Conservation (phyloP, 495 filamentous ascomycete species). For the Lichenothelia convexa region DNA sequence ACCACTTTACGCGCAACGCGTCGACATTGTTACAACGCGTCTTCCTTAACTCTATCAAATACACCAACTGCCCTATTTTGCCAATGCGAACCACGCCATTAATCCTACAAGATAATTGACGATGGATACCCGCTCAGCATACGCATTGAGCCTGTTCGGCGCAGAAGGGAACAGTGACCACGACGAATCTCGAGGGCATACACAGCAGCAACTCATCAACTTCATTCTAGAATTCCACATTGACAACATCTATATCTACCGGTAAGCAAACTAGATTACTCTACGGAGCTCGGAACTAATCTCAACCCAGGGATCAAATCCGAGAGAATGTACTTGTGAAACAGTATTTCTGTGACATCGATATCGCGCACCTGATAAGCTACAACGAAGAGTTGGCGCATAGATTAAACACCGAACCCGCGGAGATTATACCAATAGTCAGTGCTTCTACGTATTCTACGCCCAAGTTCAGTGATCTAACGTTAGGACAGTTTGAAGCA, state of each 20-base stretch:
- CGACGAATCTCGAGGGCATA: slow-evolving; percentile 36
- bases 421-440: slow-evolving; percentile 83
- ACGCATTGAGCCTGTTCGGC: slow-evolving; percentile 63
- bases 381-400: slow-evolving; percentile 95
- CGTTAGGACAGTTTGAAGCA: slow-evolving; percentile 54
- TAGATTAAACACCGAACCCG: slow-evolving; percentile 74
- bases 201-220: slow-evolving; percentile 38
- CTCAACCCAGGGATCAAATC: slow-evolving; percentile 60
- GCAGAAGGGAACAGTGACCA: slow-evolving; percentile 35
- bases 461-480: slow-evolving; percentile 1
- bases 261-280: slow-evolving; percentile 30
- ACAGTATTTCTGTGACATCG: slow-evolving; percentile 91
- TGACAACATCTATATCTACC: slow-evolving; percentile 91
- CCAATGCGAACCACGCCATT: too few relatives aligned
- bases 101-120: slow-evolving; percentile 1
- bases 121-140: slow-evolving; percentile 83
- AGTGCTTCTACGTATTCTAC: slow-evolving; percentile 8
- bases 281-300: slow-evolving; percentile 3
- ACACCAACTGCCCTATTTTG: too few relatives aligned
- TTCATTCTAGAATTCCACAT: slow-evolving; percentile 92
- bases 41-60: too few relatives aligned
- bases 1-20: too few relatives aligned
- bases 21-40: too few relatives aligned
- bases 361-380: slow-evolving; percentile 88
- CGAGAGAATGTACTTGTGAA: slow-evolving; percentile 90